Base-by-base conservation (phyloP, 2,329 filamentous ascomycete genomes). In the Trichoderma semiorbis region DNA sequence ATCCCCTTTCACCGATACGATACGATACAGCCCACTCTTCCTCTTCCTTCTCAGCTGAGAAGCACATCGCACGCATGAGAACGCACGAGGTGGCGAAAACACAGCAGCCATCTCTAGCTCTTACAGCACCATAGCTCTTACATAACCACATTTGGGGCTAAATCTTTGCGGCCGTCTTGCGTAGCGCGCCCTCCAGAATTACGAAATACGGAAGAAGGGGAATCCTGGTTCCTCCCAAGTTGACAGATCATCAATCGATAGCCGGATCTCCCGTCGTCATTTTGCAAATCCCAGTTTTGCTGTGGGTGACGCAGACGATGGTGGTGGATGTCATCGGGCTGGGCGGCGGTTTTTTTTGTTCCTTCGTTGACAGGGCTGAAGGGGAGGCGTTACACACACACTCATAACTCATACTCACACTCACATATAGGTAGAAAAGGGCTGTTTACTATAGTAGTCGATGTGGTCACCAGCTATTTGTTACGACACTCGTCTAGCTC, bases 61-160 rank as follows among this genome's bases (percentile, higher is more conserved):
- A 53, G 28, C 16, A 50, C 43, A 50, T 50, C n/a, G 14, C 28
- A 32, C 61, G 6, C 30, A 12, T 2, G 7, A 6, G 8, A 34
- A 66, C 26, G 64, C 53, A 36, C 28, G n/a, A 66, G 43, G 64
- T 67, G 64, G 64, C 64, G 36, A 67, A 67, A 39, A n/a, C 11
- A 14, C 21, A 53, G 28, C 55, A 60, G 11, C 34, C 36, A 26
- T 63, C 34, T 30, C n/a, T 70, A 68, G 65, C 55, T 68, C 65
- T 68, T 68, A 68, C 65, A 68, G 34, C 12, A 36, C 34, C 34
- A 36, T 70, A 68, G 65, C 53, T 68, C 65, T 68, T 68, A 68
- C 65, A 68, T 50, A 68, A 68, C 36, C 55, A 28, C 39, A 43
- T 43, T 28, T 30, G 34, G 36, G 34, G 34, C 36, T 47, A 58